A percentile compares a stretch with the other conserved stretches of the same genome.
These are phyloP conservation scores for Euclidium syriacum DNA, from an alignment of 345 rosid genomes.

Conservation along the genomic window DNA sequence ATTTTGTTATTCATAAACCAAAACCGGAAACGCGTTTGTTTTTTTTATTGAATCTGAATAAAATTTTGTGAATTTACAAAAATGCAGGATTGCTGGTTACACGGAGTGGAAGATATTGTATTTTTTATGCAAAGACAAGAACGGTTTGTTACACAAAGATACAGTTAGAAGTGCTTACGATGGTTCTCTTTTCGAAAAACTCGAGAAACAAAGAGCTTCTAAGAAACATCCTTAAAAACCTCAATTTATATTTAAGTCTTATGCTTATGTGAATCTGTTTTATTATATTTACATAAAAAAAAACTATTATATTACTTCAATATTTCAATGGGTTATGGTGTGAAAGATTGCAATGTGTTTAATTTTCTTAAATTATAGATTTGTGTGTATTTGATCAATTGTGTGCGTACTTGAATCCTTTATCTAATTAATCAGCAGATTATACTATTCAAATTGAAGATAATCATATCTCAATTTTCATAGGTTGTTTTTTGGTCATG, in stretches of 20 bases:
- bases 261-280: not conserved
- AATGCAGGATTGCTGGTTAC: slow-evolving; percentile 49
- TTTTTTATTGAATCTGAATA: not conserved
- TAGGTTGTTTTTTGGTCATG: not conserved
- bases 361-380: not conserved
- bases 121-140: slow-evolving; percentile 55
- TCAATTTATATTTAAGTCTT: not conserved
- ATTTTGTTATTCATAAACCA: not conserved
- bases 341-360: slow-evolving; percentile 15
- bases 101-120: slow-evolving; percentile 72
- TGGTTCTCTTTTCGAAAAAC: slow-evolving; percentile 61
- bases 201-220: slow-evolving; percentile 52
- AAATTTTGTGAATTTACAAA: not conserved
- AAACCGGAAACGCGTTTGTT: not conserved
- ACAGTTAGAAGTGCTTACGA: slow-evolving; percentile 64
- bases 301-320: not conserved
- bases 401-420: not conserved
- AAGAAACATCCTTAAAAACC: slow-evolving; percentile 35
- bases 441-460: not conserved
- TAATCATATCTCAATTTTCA: not conserved
- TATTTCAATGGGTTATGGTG: not conserved
- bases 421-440: no score
- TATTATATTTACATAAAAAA: not conserved
- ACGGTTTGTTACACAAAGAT: slow-evolving; percentile 63
- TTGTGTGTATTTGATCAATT: not conserved